Conservation (phyloP, 2,329 filamentous ascomycete genomes). For the Aspergillus intermedius region DNA sequence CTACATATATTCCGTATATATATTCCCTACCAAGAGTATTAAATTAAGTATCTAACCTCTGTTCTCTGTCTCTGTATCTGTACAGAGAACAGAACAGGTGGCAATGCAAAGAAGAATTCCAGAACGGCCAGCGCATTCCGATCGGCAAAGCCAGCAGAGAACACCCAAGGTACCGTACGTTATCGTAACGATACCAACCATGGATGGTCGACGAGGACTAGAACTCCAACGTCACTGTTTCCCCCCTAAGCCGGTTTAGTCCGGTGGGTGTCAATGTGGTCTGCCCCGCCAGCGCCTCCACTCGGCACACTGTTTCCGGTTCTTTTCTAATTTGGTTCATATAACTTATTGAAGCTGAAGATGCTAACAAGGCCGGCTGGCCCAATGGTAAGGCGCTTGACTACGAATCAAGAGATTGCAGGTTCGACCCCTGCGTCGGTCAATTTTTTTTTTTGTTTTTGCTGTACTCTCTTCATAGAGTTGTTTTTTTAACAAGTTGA, state of each 20-base stretch:
- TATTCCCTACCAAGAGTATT: too few species aligned
- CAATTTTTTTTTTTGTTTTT: slow-evolving; percentile 16
- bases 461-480: too few species aligned
- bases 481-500: too few species aligned
- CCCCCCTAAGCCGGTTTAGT: neutral
- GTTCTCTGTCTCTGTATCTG: too few species aligned
- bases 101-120: slow-evolving; percentile 30
- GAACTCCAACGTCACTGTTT: slow-evolving; percentile 1
- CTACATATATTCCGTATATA: too few species aligned
- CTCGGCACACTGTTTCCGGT: slow-evolving; percentile 21
- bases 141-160: slow-evolving; percentile 3
- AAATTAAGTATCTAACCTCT: too few species aligned
- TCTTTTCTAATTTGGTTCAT: neutral
- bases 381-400: slow-evolving; percentile 48
- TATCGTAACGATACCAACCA: neutral
- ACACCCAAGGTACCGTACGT: too few species aligned
- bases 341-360: fast-evolving
- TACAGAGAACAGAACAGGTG: neutral
- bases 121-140: slow-evolving; percentile 18
- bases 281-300: slow-evolving; percentile 1
- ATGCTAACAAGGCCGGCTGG: slow-evolving; percentile 13
- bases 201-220: neutral
- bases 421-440: slow-evolving; percentile 41
- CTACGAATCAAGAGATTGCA: slow-evolving; percentile 49
- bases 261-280: neutral